Conservation (phyloP, 1,139 yeast genomes). For the Hyphopichia burtonii region DNA sequence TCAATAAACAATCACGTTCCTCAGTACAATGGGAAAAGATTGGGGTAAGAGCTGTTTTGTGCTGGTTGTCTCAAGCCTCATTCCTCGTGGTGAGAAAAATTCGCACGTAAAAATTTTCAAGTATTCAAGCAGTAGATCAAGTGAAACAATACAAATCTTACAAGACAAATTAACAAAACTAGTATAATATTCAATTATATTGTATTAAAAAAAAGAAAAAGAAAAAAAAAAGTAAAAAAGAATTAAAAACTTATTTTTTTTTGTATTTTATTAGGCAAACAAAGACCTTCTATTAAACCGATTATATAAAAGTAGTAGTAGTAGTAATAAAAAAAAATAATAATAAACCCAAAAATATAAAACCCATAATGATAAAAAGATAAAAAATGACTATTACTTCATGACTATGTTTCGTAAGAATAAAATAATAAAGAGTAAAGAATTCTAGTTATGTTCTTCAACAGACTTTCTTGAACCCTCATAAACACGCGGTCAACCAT, state of each 20-base stretch:
- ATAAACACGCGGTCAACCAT: conserved; percentile 41
- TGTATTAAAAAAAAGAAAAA: neutral
- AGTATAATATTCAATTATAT: neutral
- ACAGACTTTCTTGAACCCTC: conserved; percentile 2
- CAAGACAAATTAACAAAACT: too few relatives aligned
- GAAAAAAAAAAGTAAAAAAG: neutral
- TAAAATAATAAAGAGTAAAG: neutral
- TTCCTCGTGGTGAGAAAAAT: neutral
- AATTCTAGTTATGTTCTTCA: neutral
- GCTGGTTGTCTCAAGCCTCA: neutral
- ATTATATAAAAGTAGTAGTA: neutral
- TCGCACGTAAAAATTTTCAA: too few relatives aligned
- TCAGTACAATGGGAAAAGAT: too few relatives aligned
- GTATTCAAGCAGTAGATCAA: too few relatives aligned
- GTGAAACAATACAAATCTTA: too few relatives aligned
- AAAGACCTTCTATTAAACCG: conserved; percentile 1
- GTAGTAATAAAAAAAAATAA: neutral
- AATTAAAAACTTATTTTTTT: neutral
- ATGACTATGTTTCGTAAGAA: neutral
- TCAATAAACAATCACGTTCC: too few relatives aligned
- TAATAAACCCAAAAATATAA: neutral
- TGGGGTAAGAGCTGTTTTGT: neutral
- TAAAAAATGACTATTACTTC: conserved; percentile 1
- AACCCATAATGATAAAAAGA: conserved; percentile 1
- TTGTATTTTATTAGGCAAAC: neutral